These are phyloP conservation scores for Vaccinium myrtillus DNA, from an alignment of 148 eudicot species.

Conservation along the genomic window DNA sequence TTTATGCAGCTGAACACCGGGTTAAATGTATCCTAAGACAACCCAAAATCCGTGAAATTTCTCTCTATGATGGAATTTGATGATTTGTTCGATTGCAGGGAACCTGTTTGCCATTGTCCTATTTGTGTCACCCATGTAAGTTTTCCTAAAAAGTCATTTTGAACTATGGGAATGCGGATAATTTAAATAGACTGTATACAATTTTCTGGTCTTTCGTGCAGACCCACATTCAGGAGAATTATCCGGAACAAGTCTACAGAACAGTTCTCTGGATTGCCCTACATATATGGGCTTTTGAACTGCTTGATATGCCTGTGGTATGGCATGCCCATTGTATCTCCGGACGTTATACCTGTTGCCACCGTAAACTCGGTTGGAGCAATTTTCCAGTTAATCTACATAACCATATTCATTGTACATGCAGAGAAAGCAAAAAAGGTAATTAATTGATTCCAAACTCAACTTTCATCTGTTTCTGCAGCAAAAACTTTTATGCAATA, in stretches of 20 bases:
- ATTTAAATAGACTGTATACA: background rate
- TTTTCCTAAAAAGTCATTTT: background rate
- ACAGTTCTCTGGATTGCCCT: constrained; percentile 51
- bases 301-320: constrained; percentile 58
- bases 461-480: background rate
- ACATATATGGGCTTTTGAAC: constrained; percentile 42
- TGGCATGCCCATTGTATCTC: constrained; percentile 48
- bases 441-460: background rate
- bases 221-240: constrained; percentile 50
- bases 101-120: constrained; percentile 47
- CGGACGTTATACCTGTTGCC: constrained; percentile 33
- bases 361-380: constrained; percentile 50
- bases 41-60: background rate
- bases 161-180: background rate
- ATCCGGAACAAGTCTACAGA: constrained; percentile 44
- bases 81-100: constrained; percentile 36
- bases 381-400: constrained; percentile 36
- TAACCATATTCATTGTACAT: constrained; percentile 32
- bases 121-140: constrained; percentile 54
- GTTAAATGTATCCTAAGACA: background rate
- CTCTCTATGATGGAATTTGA: background rate
- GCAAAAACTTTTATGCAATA: background rate
- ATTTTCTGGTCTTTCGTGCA: constrained; percentile 16
- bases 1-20: background rate
- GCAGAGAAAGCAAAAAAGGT: constrained; percentile 42